These are phyloP conservation scores for Coemansia sp. DNA, from an alignment of 192 early-diverging fungal species.

Conservation along the genomic window DNA sequence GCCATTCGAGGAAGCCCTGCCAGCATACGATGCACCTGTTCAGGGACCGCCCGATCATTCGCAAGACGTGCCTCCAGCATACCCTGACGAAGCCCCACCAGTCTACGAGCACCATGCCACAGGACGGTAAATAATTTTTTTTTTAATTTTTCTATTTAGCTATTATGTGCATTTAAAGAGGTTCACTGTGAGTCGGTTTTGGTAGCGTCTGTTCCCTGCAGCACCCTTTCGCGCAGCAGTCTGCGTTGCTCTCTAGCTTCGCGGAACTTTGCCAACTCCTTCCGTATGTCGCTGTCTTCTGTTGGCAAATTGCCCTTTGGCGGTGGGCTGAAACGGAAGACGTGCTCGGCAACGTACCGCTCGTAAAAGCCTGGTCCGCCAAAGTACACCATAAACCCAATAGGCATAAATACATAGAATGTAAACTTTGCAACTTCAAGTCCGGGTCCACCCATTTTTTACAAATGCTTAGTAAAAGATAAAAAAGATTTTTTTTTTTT, in stretches of 20 bases:
- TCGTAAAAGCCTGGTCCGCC: constrained; percentile 52
- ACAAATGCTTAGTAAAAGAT: neutral
- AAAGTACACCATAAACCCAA: constrained; percentile 55
- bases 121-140: neutral
- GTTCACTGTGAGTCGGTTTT: neutral
- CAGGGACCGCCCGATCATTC: constrained; percentile 10
- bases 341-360: constrained; percentile 46
- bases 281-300: constrained; percentile 23
- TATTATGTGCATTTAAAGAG: constrained; percentile 1
- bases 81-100: constrained; percentile 41
- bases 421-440: constrained; percentile 50
- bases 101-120: constrained; percentile 29
- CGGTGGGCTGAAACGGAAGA: constrained; percentile 44
- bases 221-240: constrained; percentile 24
- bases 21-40: constrained; percentile 26
- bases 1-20: constrained; percentile 40
- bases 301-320: constrained; percentile 34
- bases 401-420: constrained; percentile 52
- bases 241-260: constrained; percentile 20
- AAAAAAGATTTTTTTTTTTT: neutral
- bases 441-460: constrained; percentile 48
- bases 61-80: constrained; percentile 26
- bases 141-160: constrained; percentile 9
- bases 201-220: constrained; percentile 11
- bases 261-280: constrained; percentile 13